A percentile compares a stretch with the other conserved stretches of the same genome.
These are phyloP conservation scores for Paracamarosporium sp. DNA, from an alignment of 2,329 filamentous ascomycete species.

Conservation along the genomic window DNA sequence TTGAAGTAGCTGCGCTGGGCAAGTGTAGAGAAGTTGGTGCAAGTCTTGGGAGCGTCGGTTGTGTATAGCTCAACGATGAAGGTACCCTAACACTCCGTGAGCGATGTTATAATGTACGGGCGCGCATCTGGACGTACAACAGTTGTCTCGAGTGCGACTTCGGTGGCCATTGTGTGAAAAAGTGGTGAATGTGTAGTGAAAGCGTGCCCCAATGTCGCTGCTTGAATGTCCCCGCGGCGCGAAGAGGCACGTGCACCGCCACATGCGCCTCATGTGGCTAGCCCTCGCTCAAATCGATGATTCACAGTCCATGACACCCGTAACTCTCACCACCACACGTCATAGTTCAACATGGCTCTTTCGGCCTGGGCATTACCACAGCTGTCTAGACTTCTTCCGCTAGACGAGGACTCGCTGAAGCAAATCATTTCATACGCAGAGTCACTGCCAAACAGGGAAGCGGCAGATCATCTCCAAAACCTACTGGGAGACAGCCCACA, in stretches of 20 bases:
- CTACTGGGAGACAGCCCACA: constrained; percentile 86
- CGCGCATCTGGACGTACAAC: constrained; percentile 65
- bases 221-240: constrained; percentile 11
- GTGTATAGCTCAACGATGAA: constrained; percentile 91
- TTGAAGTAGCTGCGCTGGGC: constrained; percentile 87
- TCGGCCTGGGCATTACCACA: constrained; percentile 69
- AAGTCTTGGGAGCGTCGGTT: constrained; percentile 85
- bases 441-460: constrained; percentile 76
- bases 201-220: constrained; percentile 18
- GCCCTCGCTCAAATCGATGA: constrained; percentile 21
- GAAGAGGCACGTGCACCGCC: constrained; percentile 13
- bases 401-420: constrained; percentile 83
- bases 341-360: constrained; percentile 45
- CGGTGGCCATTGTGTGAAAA: constrained; percentile 56
- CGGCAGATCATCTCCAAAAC: constrained; percentile 84
- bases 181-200: background rate
- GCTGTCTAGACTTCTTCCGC: constrained; percentile 78
- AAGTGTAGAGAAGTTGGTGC: constrained; percentile 85
- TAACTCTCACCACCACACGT: constrained; percentile 5
- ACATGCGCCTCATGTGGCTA: constrained; percentile 24
- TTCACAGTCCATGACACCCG: constrained; percentile 18
- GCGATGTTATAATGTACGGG: background rate
- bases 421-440: constrained; percentile 85
- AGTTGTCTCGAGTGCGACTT: constrained; percentile 81
- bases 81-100: constrained; percentile 65